These are phyloP conservation scores for Ogataea allantospora DNA, from an alignment of 805 yeast genomes.

Conservation along the genomic window DNA sequence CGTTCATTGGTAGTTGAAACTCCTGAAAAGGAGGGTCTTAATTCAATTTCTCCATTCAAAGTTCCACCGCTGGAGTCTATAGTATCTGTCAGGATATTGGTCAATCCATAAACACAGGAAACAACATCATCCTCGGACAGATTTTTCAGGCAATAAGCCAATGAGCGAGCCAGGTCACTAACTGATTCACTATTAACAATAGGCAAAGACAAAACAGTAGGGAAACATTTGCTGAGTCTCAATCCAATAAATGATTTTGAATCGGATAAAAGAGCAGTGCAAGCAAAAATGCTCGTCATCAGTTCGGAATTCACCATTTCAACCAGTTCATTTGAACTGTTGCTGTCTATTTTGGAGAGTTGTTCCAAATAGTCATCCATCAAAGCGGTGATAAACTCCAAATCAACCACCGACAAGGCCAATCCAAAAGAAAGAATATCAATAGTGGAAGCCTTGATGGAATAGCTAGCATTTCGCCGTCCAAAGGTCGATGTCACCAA, in stretches of 20 bases:
- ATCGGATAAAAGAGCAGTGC: slow-evolving; percentile 32
- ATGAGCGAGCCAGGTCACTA: slow-evolving; percentile 48
- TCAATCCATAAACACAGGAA: slow-evolving; percentile 78
- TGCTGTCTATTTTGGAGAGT: slow-evolving; percentile 22
- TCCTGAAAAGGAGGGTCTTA: slow-evolving; percentile 14
- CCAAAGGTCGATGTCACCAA: slow-evolving; percentile 25
- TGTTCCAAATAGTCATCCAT: slow-evolving; percentile 48
- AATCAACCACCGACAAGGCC: slow-evolving; percentile 43
- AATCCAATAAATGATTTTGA: slow-evolving; percentile 42
- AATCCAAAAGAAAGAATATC: slow-evolving; percentile 63
- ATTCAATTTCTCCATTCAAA: slow-evolving; percentile 26
- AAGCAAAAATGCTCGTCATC: slow-evolving; percentile 38
- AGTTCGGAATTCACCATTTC: slow-evolving; percentile 49
- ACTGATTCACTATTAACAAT: slow-evolving; percentile 48
- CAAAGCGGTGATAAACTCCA: slow-evolving; percentile 42
- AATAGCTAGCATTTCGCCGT: slow-evolving; percentile 28
- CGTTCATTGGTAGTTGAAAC: slow-evolving; percentile 11
- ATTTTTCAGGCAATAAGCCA: slow-evolving; percentile 65
- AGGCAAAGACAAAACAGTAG: slow-evolving; percentile 56
- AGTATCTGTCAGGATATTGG: slow-evolving; percentile 60
- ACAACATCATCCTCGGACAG: slow-evolving; percentile 80
- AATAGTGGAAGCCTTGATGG: slow-evolving; percentile 37
- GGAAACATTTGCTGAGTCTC: slow-evolving; percentile 34
- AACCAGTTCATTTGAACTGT: slow-evolving; percentile 50
- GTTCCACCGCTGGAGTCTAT: slow-evolving; percentile 12